These are phyloP conservation scores for Luvunga scandens DNA, from an alignment of 345 rosid genomes.

Conservation along the genomic window DNA sequence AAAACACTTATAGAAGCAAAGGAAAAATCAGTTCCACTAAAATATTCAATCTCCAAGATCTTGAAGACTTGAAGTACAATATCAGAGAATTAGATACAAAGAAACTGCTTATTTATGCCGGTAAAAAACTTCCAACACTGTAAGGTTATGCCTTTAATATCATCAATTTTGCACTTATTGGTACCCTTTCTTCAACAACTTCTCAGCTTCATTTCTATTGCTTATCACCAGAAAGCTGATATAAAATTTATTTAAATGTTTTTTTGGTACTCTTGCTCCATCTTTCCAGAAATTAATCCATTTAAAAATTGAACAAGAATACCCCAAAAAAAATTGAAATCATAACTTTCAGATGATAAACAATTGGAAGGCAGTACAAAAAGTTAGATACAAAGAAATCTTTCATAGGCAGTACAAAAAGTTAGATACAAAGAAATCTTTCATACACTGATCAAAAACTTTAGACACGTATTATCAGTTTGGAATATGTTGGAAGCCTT, in stretches of 20 bases:
- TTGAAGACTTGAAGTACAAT: background rate
- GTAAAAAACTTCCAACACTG: background rate
- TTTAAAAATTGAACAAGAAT: too few relatives aligned
- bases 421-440: too few relatives aligned
- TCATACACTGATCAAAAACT: too few relatives aligned
- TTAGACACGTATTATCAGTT: too few relatives aligned
- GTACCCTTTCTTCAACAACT: background rate
- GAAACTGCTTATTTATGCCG: background rate
- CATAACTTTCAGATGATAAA: background rate
- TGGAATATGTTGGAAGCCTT: background rate
- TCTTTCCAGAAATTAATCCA: too few relatives aligned
- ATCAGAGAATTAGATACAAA: background rate
- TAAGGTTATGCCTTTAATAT: background rate
- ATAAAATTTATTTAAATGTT: too few relatives aligned
- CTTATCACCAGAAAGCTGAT: background rate
- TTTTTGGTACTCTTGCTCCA: too few relatives aligned
- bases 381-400: too few relatives aligned
- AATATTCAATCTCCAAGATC: background rate
- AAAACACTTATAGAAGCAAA: background rate
- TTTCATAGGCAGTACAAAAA: background rate
- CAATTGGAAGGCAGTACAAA: background rate
- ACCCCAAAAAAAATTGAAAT: background rate
- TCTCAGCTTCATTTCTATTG: background rate
- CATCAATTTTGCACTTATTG: background rate
- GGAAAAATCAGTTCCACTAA: background rate